Conservation (phyloP, 257 asterid species). For the Solanum okadae region DNA sequence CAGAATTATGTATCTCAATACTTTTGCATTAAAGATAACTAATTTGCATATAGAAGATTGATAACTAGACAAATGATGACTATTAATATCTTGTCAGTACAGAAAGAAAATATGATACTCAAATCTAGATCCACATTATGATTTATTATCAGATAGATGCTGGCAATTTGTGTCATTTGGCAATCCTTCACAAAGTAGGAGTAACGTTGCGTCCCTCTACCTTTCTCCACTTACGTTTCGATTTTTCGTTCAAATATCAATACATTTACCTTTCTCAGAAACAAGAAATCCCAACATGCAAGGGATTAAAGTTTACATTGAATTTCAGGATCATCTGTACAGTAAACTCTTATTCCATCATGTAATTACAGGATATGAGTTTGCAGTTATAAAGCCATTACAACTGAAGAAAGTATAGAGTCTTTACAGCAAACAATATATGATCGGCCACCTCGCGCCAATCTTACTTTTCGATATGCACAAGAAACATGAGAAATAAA, state of each 20-base stretch:
- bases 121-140: background rate
- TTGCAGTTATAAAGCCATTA: background rate
- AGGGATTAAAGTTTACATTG: background rate
- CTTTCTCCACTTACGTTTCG: background rate
- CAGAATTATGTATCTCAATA: background rate
- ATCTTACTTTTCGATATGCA: constrained; percentile 3
- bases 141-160: background rate
- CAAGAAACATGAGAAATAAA: background rate
- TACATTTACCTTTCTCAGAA: background rate
- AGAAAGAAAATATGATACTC: background rate
- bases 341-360: background rate
- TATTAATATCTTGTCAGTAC: background rate
- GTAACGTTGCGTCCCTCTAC: background rate
- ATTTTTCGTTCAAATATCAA: background rate
- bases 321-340: background rate
- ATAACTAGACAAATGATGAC: background rate
- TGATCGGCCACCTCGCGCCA: background rate
- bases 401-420: background rate
- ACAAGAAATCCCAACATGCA: background rate
- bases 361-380: background rate
- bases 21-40: background rate
- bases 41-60: background rate
- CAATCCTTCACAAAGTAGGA: background rate
- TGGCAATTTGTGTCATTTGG: background rate
- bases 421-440: background rate